These are phyloP conservation scores for Austroboletus niveus DNA, from an alignment of 1,284 basidiomycete species.

Conservation along the genomic window DNA sequence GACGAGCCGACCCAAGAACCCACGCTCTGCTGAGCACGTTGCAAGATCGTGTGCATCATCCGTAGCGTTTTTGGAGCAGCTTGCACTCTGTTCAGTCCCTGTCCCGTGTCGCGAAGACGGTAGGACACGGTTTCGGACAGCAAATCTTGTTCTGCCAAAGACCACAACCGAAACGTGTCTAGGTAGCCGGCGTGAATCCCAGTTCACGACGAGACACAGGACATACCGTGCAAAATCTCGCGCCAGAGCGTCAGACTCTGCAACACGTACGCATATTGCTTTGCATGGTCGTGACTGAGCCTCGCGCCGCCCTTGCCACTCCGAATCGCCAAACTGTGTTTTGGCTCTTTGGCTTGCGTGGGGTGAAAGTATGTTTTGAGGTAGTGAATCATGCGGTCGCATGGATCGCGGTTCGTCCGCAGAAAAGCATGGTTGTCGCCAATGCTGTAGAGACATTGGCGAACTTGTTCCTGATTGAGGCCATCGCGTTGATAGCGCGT, in stretches of 20 bases:
- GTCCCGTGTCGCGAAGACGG: constrained; percentile 78
- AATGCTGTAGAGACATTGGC: constrained; percentile 79
- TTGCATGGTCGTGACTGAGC: constrained; percentile 76
- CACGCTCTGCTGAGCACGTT: constrained; percentile 74
- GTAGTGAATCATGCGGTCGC: constrained; percentile 74
- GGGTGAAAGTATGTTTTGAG: constrained; percentile 75
- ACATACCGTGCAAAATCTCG: constrained; percentile 74
- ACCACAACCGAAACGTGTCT: constrained; percentile 87
- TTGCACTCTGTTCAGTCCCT: constrained; percentile 81
- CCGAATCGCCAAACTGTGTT: constrained; percentile 68
- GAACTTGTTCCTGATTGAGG: constrained; percentile 59
- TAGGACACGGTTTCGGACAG: constrained; percentile 71
- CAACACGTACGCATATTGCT: constrained; percentile 78
- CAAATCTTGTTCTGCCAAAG: constrained; percentile 71
- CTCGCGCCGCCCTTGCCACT: constrained; percentile 75
- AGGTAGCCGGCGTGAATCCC: constrained; percentile 4
- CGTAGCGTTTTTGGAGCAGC: constrained; percentile 78
- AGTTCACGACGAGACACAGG: not conserved
- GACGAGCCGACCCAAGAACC: constrained; percentile 75
- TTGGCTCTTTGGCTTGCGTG: constrained; percentile 57
- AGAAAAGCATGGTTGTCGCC: constrained; percentile 84
- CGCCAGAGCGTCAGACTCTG: constrained; percentile 82
- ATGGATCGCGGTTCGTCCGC: constrained; percentile 77
- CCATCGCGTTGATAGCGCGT: constrained; percentile 55
- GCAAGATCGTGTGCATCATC: constrained; percentile 80